These are phyloP conservation scores for Plasmopara halstedii DNA, from an alignment of 352 stramenopile genomes.

Conservation along the genomic window DNA sequence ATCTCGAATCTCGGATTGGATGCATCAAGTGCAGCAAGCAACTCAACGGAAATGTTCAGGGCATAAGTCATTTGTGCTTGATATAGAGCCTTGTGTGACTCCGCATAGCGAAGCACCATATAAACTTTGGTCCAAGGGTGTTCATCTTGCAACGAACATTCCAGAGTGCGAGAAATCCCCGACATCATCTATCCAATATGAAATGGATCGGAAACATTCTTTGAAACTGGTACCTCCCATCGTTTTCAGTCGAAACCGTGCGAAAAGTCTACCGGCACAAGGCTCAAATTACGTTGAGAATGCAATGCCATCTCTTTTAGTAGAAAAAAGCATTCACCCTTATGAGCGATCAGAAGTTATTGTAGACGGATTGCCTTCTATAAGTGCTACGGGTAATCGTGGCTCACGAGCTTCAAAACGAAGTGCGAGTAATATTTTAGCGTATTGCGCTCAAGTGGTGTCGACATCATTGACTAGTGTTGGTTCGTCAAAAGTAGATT, in stretches of 20 bases:
- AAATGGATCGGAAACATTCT: background rate
- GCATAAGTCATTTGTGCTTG: constrained; percentile 1
- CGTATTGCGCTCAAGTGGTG: constrained; percentile 38
- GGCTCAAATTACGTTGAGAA: constrained; percentile 13
- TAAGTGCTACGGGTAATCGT: constrained; percentile 1
- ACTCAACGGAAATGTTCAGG: constrained; percentile 1
- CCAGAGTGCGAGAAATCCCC: constrained; percentile 2
- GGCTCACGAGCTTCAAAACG: constrained; percentile 17
- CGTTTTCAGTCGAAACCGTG: constrained; percentile 10
- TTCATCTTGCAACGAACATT: constrained; percentile 7
- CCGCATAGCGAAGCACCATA: constrained; percentile 7
- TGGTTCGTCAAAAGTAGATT: constrained; percentile 23
- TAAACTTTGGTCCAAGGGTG: constrained; percentile 7
- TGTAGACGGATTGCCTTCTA: constrained; percentile 7
- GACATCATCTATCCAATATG: constrained; percentile 1
- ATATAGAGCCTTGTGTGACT: constrained; percentile 11
- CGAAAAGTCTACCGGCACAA: constrained; percentile 8
- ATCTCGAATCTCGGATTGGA: constrained; percentile 14
- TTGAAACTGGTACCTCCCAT: constrained; percentile 9
- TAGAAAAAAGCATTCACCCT: no score
- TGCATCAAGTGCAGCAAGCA: constrained; percentile 18
- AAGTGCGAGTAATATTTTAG: constrained; percentile 19
- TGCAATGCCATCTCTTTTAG: background rate
- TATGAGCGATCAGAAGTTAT: constrained; percentile 1
- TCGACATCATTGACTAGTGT: constrained; percentile 17